These are phyloP conservation scores for Gautieria morchelliformis DNA, from an alignment of 768 basidiomycete genomes.

Conservation along the genomic window DNA sequence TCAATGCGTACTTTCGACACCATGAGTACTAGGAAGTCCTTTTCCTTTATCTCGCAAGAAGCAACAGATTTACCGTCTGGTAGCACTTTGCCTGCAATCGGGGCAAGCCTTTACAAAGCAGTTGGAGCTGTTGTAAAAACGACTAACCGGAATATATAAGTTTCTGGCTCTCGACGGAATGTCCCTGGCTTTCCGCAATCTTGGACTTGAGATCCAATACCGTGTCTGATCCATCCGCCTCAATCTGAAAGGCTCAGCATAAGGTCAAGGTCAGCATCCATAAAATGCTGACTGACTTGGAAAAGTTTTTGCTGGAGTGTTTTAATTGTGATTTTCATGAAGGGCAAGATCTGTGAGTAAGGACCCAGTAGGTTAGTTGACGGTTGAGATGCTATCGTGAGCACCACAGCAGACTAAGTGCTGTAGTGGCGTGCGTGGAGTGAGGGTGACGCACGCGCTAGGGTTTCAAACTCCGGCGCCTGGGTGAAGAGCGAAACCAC, in stretches of 20 bases:
- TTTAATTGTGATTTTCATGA: constrained; percentile 91
- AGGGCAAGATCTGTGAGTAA: constrained; percentile 15
- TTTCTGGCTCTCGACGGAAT: constrained; percentile 72
- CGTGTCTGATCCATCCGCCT: constrained; percentile 67
- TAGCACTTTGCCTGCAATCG: constrained; percentile 73
- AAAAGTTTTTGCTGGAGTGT: constrained; percentile 92
- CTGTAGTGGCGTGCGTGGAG: constrained; percentile 6
- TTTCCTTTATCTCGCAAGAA: constrained; percentile 90
- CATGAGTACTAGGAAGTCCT: constrained; percentile 99
- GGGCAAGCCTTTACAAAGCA: constrained; percentile 2
- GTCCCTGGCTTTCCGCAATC: constrained; percentile 67
- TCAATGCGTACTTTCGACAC: constrained; percentile 72
- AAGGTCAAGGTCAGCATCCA: neutral
- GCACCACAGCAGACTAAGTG: neutral
- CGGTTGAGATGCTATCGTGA: neutral
- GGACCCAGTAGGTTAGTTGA: neutral
- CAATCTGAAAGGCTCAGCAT: constrained; percentile 39
- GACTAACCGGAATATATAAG: constrained; percentile 84
- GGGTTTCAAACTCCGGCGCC: neutral
- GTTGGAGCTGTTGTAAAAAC: neutral
- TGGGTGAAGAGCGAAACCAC: neutral
- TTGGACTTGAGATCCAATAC: constrained; percentile 74
- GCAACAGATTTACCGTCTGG: constrained; percentile 80
- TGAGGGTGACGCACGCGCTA: neutral
- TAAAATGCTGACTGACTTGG: constrained; percentile 36